These are phyloP conservation scores for Monilinia vaccinii-corymbosi DNA, from an alignment of 2,329 filamentous ascomycete species.

Conservation along the genomic window DNA sequence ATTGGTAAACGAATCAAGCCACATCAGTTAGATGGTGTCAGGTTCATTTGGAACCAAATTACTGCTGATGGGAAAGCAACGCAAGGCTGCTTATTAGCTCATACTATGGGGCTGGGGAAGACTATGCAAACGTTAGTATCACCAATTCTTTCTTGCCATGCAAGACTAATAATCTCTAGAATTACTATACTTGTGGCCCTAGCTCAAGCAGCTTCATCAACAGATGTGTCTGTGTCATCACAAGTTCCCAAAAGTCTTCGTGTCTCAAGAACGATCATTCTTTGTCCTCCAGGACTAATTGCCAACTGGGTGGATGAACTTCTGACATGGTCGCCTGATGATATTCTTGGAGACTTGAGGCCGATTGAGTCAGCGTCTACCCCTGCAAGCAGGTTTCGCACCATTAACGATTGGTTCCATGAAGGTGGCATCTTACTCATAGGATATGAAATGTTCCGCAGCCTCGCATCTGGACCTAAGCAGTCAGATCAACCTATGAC, in stretches of 20 bases:
- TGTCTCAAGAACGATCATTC: constrained; percentile 54
- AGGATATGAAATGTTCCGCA: constrained; percentile 62
- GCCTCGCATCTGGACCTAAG: constrained; percentile 33
- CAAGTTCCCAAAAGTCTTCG: constrained; percentile 63
- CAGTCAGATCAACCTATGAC: constrained; percentile 9
- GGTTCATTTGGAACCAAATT: constrained; percentile 83
- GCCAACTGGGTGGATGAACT: constrained; percentile 81
- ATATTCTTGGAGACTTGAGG: constrained; percentile 45
- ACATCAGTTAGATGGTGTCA: constrained; percentile 73
- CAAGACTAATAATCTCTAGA: constrained; percentile 27
- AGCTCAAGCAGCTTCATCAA: constrained; percentile 53
- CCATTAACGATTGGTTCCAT: constrained; percentile 50
- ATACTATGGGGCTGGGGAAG: constrained; percentile 89
- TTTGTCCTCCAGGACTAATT: constrained; percentile 67
- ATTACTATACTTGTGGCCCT: constrained; percentile 75
- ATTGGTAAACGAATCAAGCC: constrained; percentile 62
- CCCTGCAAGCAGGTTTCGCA: constrained; percentile 33
- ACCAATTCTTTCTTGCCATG: background rate
- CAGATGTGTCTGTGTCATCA: constrained; percentile 43
- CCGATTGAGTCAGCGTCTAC: constrained; percentile 41
- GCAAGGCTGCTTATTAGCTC: constrained; percentile 74
- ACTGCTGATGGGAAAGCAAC: constrained; percentile 39
- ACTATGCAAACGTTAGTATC: constrained; percentile 68
- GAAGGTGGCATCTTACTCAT: constrained; percentile 67
- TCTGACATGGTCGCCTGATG: constrained; percentile 53